Base-by-base conservation (phyloP, 1,284 basidiomycete species). In the Sanghuangporus weigelae region DNA sequence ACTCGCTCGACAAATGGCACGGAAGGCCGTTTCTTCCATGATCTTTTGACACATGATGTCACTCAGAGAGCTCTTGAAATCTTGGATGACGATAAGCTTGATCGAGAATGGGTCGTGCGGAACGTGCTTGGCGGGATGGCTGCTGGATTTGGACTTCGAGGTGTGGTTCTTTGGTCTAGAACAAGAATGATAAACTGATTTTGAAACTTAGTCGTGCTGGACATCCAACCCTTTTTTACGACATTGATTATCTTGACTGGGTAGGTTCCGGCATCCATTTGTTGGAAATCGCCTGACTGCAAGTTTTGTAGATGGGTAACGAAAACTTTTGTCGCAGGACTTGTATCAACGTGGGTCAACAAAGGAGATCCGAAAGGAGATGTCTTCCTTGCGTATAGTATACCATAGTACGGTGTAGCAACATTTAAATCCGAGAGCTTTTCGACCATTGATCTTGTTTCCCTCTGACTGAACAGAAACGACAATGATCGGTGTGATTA, bases 101-200 rank as follows among this genome's bases (percentile, higher is more conserved):
- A 95, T 74, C 83, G 88, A 14, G 87, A 92, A 69, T 95, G 93
- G 93, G 79, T 93, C 1, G 87, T 95, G 6, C 83, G 93, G 21
- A 91, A 93, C 67, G 78, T 94, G 5, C 78, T 95, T 0, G 92
- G 93, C 19, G 93, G 93, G 0, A 90, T 95, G 87, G 87, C 90
- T 16, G 83, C 86, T 6, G 87, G 87, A 1, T 89, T 89, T 68
- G 87, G 87, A 1, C 73, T 89, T 65, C 77, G 87, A 71, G 84
- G 83, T 85, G 67, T 62, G 19, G 53, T 36, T 55, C 50, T 39
- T 14, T 26, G 62, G 12, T 51, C 19, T 8, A 26, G 49, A 44
- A 42, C 72, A 71, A 0, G 51, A 69, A 16, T 39, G 26, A 54
- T 21, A 63, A 71, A 40, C 72, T 75, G 12, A 77, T 73, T n/a